These are phyloP conservation scores for Zalaria sp. DNA, from an alignment of 2,329 filamentous ascomycete species.

Conservation along the genomic window DNA sequence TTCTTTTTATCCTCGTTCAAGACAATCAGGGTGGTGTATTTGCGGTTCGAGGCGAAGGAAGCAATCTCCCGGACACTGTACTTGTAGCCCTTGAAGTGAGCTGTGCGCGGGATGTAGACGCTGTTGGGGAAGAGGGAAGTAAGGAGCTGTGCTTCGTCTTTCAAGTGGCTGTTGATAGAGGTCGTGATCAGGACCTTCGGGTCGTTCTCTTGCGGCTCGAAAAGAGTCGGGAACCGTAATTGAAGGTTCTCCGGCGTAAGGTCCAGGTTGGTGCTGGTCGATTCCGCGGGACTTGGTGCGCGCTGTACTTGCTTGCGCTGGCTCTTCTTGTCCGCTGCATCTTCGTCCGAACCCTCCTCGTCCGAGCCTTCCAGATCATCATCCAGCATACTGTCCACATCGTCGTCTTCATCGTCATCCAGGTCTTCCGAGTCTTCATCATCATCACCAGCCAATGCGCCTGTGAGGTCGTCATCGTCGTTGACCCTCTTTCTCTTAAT, in stretches of 20 bases:
- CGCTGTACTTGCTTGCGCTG: slow-evolving; percentile 14
- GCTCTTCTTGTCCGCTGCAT: slow-evolving; percentile 16
- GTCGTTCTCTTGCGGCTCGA: slow-evolving; percentile 37
- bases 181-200: slow-evolving; percentile 92
- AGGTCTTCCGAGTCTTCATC: slow-evolving; percentile 27
- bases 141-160: slow-evolving; percentile 66
- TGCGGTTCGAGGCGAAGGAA: slow-evolving; percentile 65
- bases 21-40: slow-evolving; percentile 73
- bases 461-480: slow-evolving; percentile 15
- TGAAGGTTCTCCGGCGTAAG: slow-evolving; percentile 47
- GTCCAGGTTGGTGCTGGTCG: slow-evolving; percentile 45
- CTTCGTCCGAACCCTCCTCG: slow-evolving; percentile 30
- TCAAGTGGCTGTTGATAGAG: slow-evolving; percentile 73
- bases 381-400: slow-evolving; percentile 70
- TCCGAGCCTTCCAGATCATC: slow-evolving; percentile 38
- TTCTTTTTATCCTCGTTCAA: slow-evolving; percentile 82
- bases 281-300: slow-evolving; percentile 40
- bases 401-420: slow-evolving; percentile 29
- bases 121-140: slow-evolving; percentile 69
- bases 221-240: slow-evolving; percentile 46
- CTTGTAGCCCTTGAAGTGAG: slow-evolving; percentile 74
- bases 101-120: slow-evolving; percentile 70
- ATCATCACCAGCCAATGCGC: slow-evolving; percentile 8
- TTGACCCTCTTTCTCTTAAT: slow-evolving; percentile 29
- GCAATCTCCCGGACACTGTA: slow-evolving; percentile 87